Evolutionary conservation across 169 alveolate species (phyloP).

Genomic region (Cyclospora cayetanensis): DNA sequence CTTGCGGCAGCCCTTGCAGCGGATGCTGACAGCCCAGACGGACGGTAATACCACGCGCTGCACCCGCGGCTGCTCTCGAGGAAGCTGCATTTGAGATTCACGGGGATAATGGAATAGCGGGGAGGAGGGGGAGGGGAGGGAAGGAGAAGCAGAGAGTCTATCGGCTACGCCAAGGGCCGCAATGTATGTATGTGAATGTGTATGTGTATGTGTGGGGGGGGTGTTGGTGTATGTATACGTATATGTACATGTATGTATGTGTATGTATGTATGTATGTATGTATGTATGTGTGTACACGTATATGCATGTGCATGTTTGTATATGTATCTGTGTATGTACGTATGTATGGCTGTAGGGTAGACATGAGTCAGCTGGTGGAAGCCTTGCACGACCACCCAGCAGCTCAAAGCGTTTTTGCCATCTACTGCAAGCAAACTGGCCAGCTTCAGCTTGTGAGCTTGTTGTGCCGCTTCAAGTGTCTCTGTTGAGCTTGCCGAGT

Average conservation of each 20-base stretch:
- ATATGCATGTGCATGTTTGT: no score
- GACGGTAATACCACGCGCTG: no score
- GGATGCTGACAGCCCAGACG: neutral
- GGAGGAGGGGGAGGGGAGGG: neutral
- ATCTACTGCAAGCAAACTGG: slow-evolving; percentile 50
- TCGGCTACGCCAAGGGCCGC: neutral
- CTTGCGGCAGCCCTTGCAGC: slow-evolving; percentile 72
- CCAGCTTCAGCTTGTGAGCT: neutral
- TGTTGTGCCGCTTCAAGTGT: neutral
- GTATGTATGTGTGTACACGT: neutral
- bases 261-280: slow-evolving; percentile 51
- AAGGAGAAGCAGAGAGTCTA: no score
- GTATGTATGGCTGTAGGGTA: slow-evolving; percentile 55
- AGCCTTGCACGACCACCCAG: slow-evolving; percentile 54
- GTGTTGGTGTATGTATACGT: neutral
- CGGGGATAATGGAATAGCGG: neutral
- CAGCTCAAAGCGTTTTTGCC: slow-evolving; percentile 38
- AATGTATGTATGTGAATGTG: neutral
- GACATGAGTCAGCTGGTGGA: slow-evolving; percentile 70
- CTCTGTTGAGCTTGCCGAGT: no score
- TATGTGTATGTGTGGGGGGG: slow-evolving; percentile 52
- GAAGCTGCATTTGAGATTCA: no score
- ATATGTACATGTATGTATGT: slow-evolving; percentile 58
- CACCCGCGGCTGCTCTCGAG: no score
- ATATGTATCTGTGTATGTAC: neutral